Evolutionary conservation across 2,329 filamentous ascomycete species (phyloP), one percentile per base, ranked within the genome.

Genomic region (Trichocomaceae sp.): DNA sequence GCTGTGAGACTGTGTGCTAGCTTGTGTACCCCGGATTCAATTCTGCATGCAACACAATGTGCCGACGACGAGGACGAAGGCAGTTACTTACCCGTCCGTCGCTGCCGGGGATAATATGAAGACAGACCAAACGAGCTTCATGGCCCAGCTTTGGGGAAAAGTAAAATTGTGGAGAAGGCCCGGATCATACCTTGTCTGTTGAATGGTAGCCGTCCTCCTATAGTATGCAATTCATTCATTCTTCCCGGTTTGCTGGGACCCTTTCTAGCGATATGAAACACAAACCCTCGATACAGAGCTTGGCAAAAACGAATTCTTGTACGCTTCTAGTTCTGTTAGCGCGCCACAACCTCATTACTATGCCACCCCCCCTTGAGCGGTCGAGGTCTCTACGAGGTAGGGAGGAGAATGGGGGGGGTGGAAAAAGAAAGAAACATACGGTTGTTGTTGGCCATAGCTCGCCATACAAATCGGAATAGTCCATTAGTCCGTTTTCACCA

Each of bases 21-120:
- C 33, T 23, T 53, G 51, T 53, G 51, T 47, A 53, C 51, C 51
- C 51, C 33, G 29, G 22, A 47, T 47, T 41, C 51, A 53, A 12
- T 22, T 42, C 45, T 53, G 33, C 42, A 47, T 53, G 51, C 51
- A 47, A 53, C 51, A 42, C 45, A 41, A 42, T 19, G 51, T 47
- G 47, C 42, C 29, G n/a, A 47, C 33, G 17, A 47, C 42, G 45
- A 47, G 22, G 29, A 29, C 17, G 20, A 41, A 23, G 44, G 10
- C n/a, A n/a, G n/a, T n/a, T n/a, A 46, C 13, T 47, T 20, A 19
- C 17, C 22, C 2, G 22, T 29, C 33, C 2, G 33, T 44, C 37
- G 7, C 26, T 29, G 41, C 26, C 31, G 9, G 41, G 29, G 35
- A 47, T 33, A 26, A 47, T 33, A 26, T 22, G 50, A 39, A 45